Conservation (phyloP, 495 filamentous ascomycete genomes). For the Daldinia vernicosa region DNA sequence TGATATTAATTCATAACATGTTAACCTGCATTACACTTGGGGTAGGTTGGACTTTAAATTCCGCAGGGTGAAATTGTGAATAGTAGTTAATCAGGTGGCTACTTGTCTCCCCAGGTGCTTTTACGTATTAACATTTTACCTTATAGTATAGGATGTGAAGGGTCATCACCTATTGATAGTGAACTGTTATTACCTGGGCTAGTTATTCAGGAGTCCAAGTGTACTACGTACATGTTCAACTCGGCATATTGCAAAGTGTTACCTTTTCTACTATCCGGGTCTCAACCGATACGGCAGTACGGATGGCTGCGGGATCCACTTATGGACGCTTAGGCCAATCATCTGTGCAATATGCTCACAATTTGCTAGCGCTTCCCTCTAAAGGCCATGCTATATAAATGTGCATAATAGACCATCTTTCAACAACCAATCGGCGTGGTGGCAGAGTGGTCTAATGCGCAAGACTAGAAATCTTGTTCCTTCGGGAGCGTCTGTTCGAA, state of each 20-base stretch:
- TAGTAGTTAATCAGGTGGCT: not conserved
- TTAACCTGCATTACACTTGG: not conserved
- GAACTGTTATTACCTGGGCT: too few species aligned
- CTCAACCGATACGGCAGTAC: not conserved
- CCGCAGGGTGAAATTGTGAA: not conserved
- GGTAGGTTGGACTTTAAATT: not conserved
- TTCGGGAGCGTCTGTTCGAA: constrained; percentile 42
- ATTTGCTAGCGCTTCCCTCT: not conserved
- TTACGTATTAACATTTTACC: not conserved
- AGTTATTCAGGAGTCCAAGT: not conserved
- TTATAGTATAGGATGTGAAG: not conserved
- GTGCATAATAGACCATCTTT: not conserved
- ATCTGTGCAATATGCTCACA: not conserved
- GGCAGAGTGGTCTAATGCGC: constrained; percentile 40
- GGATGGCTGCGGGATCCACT: not conserved
- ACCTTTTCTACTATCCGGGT: not conserved
- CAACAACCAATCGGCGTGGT: constrained; percentile 12
- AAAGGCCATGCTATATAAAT: not conserved
- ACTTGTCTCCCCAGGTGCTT: not conserved
- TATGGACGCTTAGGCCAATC: not conserved
- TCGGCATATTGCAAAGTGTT: not conserved
- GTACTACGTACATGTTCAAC: not conserved
- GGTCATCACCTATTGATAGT: not conserved
- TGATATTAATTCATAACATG: not conserved
- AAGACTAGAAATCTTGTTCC: constrained; percentile 40